Evolutionary conservation across 371 early-diverging fungal genomes (phyloP), one percentile per base, ranked within the genome.

Genomic region (Mortierella sp.): DNA sequence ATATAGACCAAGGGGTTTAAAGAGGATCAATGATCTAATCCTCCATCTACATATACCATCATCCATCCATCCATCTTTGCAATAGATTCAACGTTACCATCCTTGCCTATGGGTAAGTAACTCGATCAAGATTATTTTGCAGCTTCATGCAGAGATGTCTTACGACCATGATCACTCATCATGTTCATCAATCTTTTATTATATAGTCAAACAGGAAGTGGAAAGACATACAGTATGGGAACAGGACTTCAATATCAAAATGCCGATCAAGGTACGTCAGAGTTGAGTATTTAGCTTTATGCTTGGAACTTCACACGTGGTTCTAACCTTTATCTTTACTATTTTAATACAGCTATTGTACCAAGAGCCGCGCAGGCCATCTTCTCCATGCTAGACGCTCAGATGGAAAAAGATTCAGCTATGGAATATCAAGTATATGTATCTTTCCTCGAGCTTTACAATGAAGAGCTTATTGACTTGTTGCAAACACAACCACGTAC

Each of bases 151-250:
- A 61, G 32, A 58, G 32, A 67, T 29, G 32, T 71, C 51, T 61
- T 59, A 64, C 66, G 55, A 61, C 37, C 31, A 22, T 40, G 59
- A 61, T 55, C 31, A 60, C 35, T 58, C 32, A 17, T 53, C 28
- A 37, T 61, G 1, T 65, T 26, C 12, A 8, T 40, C 54, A 19
- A 51, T 53, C 56, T 19, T 26, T 55, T 17, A 26, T 37, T 51
- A 59, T 53, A 22, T 66, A 85, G 84, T 51, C 84, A 84, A 84
- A 86, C 85, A 10, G 87, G 89, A 35, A 84, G 86, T 51, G 97
- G 97, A 51, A 99, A 99, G 85, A 97, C 99, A 0, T 95, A 94
- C 83, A 96, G 95, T n/a, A 96, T 95, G 95, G 95, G 96, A 60
- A 94, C 95, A 53, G 89, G 87, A 58, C 83, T 87, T 61, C 80